Conservation (phyloP, 306 rosid genomes). For the Alnus rubra region DNA sequence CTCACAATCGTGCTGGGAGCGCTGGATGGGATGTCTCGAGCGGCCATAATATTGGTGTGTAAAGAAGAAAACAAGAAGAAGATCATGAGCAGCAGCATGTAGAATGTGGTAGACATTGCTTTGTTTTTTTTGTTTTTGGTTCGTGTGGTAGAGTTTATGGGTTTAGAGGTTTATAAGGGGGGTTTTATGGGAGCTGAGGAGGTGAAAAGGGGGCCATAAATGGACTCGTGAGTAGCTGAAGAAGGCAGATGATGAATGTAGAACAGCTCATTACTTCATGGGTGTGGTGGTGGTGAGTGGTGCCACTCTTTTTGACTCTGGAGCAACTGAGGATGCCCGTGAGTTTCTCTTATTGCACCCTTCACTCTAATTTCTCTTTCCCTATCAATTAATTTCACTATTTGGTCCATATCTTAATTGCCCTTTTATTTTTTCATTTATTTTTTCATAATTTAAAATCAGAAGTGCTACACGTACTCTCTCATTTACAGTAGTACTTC, state of each 20-base stretch:
- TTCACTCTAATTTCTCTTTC: not conserved
- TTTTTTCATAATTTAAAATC: too few relatives aligned
- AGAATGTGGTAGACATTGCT: too few relatives aligned
- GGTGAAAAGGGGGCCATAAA: slow-evolving; percentile 35
- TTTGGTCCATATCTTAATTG: too few relatives aligned
- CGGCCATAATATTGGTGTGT: slow-evolving; percentile 41
- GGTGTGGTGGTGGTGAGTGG: slow-evolving; percentile 36
- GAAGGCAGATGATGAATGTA: slow-evolving; percentile 29
- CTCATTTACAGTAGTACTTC: too few relatives aligned
- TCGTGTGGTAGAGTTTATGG: not conserved
- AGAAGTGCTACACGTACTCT: too few relatives aligned
- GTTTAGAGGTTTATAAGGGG: slow-evolving; percentile 13
- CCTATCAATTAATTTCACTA: too few relatives aligned
- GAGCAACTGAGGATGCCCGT: slow-evolving; percentile 56
- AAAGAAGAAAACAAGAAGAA: slow-evolving; percentile 40
- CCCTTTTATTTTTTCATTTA: not conserved
- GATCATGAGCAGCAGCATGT: too few relatives aligned
- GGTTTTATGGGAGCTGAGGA: slow-evolving; percentile 16
- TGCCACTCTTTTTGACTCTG: slow-evolving; percentile 25
- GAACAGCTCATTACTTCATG: slow-evolving; percentile 42
- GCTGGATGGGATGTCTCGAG: slow-evolving; percentile 68
- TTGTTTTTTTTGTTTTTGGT: too few relatives aligned
- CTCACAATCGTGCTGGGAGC: slow-evolving; percentile 81
- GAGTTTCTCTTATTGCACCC: slow-evolving; percentile 53
- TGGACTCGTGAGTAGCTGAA: slow-evolving; percentile 64